Conservation (phyloP, 768 basidiomycete genomes). For the Lanmaoa pseudosensibilis region DNA sequence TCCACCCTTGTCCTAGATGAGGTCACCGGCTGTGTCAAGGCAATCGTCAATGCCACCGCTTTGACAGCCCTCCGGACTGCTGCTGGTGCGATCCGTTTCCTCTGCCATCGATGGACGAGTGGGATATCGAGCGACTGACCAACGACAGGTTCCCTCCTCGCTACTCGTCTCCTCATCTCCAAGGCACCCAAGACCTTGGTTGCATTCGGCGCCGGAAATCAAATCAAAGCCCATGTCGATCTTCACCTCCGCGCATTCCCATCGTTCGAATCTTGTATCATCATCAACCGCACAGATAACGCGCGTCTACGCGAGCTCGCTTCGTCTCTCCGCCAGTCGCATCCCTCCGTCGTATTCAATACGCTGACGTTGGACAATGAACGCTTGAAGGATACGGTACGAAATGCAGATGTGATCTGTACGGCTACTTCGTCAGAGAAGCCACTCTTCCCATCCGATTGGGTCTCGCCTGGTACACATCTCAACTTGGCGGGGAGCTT, state of each 20-base stretch:
- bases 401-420: conserved; percentile 52
- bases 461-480: conserved; percentile 63
- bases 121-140: not conserved
- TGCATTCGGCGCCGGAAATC: conserved; percentile 73
- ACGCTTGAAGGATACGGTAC: conserved; percentile 13
- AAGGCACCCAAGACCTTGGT: conserved; percentile 47
- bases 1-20: conserved; percentile 79
- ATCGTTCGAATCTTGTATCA: conserved; percentile 50
- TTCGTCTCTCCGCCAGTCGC: conserved; percentile 24
- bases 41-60: conserved; percentile 72
- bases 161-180: conserved; percentile 53
- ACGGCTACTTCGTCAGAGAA: conserved; percentile 68
- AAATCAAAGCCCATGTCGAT: conserved; percentile 63
- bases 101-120: not conserved
- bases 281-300: conserved; percentile 63
- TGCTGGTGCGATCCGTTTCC: conserved; percentile 49
- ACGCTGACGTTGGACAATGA: conserved; percentile 9
- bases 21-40: conserved; percentile 62
- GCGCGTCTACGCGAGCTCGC: conserved; percentile 45
- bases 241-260: conserved; percentile 60
- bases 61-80: conserved; percentile 84
- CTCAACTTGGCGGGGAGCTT: conserved; percentile 82
- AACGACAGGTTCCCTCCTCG: conserved; percentile 62
- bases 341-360: conserved; percentile 27
- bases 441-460: conserved; percentile 69